Evolutionary conservation across 352 stramenopile genomes (phyloP).

Genomic region (Sclerospora graminicola): DNA sequence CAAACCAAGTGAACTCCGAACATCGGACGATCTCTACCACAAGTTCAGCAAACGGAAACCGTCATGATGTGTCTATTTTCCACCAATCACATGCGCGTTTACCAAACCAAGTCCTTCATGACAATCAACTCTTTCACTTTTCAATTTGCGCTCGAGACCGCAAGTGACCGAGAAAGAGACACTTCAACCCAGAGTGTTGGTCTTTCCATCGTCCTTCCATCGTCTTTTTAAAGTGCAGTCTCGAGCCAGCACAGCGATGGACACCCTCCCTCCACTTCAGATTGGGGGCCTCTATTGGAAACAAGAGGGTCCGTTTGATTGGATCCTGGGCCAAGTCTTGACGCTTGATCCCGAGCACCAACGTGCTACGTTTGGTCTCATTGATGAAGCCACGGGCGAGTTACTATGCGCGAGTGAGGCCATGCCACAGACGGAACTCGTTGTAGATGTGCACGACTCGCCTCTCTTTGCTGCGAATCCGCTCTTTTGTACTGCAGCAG

Average conservation of each 20-base stretch:
- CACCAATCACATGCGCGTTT: no score
- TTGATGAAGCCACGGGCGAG: conserved; percentile 63
- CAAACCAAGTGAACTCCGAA: no score
- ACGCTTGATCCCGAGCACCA: conserved; percentile 29
- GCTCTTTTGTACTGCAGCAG: conserved; percentile 52
- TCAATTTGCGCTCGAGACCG: no score
- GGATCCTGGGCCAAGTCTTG: conserved; percentile 60
- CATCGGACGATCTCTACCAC: no score
- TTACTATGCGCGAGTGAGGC: conserved; percentile 8
- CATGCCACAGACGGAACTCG: conserved; percentile 10
- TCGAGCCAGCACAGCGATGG: conserved; percentile 9
- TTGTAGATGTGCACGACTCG: conserved; percentile 34
- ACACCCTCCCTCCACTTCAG: conserved; percentile 21
- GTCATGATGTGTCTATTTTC: conserved; percentile 12
- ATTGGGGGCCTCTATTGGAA: conserved; percentile 81
- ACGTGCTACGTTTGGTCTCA: conserved; percentile 32
- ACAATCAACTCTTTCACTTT: no score
- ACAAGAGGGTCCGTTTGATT: conserved; percentile 49
- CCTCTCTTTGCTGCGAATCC: conserved; percentile 66
- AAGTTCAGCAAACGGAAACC: not conserved
- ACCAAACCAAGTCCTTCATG: no score
- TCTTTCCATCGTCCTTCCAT: conserved; percentile 2
- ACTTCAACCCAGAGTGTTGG: no score
- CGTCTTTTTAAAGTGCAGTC: not conserved
- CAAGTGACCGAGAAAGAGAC: no score